These are phyloP conservation scores for Yarrowia hollandica DNA, from an alignment of 805 yeast species.

Conservation along the genomic window DNA sequence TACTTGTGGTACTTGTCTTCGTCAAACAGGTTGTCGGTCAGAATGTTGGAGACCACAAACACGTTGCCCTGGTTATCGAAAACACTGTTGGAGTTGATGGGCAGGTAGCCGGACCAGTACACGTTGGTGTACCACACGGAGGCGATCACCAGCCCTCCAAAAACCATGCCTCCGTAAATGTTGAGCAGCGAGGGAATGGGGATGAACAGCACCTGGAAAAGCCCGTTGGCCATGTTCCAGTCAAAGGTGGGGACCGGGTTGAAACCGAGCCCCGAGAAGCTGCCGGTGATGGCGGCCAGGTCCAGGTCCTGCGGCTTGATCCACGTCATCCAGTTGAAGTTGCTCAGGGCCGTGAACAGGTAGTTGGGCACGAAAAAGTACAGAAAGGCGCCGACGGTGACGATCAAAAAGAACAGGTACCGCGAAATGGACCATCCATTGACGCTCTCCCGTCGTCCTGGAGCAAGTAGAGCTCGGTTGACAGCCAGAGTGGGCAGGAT, in stretches of 20 bases:
- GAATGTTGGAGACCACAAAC: conserved; percentile 50
- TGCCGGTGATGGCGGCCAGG: conserved; percentile 64
- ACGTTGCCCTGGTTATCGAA: conserved; percentile 54
- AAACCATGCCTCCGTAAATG: conserved; percentile 29
- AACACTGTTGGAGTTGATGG: conserved; percentile 54
- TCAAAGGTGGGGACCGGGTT: conserved; percentile 48
- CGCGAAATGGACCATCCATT: conserved; percentile 64
- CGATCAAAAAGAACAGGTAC: conserved; percentile 50
- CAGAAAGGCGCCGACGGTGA: conserved; percentile 47
- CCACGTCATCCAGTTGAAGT: conserved; percentile 66
- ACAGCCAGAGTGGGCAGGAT: conserved; percentile 56
- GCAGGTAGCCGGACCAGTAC: conserved; percentile 60
- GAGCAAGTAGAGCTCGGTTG: conserved; percentile 38
- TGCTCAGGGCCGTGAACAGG: conserved; percentile 59
- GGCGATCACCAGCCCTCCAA: conserved; percentile 43
- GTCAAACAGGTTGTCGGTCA: conserved; percentile 44
- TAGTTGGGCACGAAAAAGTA: conserved; percentile 72
- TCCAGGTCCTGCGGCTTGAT: conserved; percentile 54
- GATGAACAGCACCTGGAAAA: conserved; percentile 29
- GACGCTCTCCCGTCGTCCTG: conserved; percentile 47
- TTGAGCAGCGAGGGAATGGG: conserved; percentile 31
- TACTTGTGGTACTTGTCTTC: conserved; percentile 51
- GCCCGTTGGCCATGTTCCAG: conserved; percentile 41
- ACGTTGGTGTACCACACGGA: conserved; percentile 54
- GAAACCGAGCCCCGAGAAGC: conserved; percentile 42